phyloP scores from a whole-genome alignment of 768 basidiomycete species.

The Mycena venus region DNA sequence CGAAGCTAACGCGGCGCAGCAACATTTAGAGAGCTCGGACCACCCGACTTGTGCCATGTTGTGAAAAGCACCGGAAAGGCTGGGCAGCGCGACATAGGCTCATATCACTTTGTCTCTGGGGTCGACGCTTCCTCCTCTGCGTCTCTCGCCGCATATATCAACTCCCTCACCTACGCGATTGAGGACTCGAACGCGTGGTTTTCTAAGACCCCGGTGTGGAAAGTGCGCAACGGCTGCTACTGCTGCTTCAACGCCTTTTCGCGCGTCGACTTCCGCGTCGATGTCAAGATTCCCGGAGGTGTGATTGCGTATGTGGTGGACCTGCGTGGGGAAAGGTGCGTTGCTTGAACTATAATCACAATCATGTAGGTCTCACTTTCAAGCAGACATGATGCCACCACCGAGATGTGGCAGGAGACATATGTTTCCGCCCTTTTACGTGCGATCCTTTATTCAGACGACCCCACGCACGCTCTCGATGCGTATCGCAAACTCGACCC shows the following conservation, averaged over 20 bases:
- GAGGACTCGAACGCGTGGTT: constrained; percentile 96
- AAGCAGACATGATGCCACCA: constrained; percentile 86
- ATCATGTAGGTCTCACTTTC: background rate
- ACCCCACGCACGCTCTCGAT: constrained; percentile 90
- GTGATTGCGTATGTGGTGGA: constrained; percentile 96
- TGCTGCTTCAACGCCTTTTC: constrained; percentile 99
- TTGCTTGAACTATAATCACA: constrained; percentile 13
- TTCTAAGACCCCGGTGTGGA: constrained; percentile 86
- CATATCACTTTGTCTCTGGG: constrained; percentile 98
- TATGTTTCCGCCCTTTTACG: constrained; percentile 94
- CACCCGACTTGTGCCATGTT: constrained; percentile 96
- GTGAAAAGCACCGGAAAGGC: constrained; percentile 90
- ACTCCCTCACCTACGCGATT: constrained; percentile 96
- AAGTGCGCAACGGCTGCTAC: constrained; percentile 93
- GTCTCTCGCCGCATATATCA: constrained; percentile 97
- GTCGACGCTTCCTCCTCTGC: constrained; percentile 99
- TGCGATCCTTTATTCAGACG: constrained; percentile 95
- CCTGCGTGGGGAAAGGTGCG: constrained; percentile 92
- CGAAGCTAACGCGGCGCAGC: constrained; percentile 60
- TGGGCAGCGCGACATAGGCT: constrained; percentile 91
- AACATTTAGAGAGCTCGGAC: constrained; percentile 96
- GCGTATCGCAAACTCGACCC: constrained; percentile 97
- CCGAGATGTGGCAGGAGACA: constrained; percentile 97
- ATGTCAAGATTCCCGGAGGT: constrained; percentile 98
- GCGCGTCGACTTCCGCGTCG: constrained; percentile 94